phyloP scores from a whole-genome alignment of 257 asterid genomes.

The Mentha longifolia region DNA sequence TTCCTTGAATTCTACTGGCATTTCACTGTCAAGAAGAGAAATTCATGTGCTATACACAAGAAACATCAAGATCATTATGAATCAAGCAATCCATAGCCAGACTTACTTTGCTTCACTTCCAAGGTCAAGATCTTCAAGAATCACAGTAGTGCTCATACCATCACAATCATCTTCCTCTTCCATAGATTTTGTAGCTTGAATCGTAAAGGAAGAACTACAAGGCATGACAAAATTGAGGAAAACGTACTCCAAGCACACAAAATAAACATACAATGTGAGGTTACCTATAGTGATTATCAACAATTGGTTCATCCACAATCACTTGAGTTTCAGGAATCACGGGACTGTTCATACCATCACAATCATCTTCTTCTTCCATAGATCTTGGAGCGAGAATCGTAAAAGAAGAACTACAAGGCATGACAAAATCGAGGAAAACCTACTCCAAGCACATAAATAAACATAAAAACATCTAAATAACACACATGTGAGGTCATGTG shows the following conservation, averaged over 20 bases:
- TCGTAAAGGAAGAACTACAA: no score
- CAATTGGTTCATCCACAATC: no score
- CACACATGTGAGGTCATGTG: no score
- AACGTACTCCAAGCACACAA: no score
- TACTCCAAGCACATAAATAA: background rate
- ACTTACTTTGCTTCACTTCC: background rate
- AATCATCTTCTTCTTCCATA: no score
- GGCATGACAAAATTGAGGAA: no score
- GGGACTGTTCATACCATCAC: no score
- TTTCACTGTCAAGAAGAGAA: slow-evolving; percentile 10
- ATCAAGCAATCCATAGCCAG: background rate
- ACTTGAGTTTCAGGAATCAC: no score
- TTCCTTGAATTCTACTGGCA: slow-evolving; percentile 12
- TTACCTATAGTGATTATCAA: no score
- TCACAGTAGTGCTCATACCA: background rate
- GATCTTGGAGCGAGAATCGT: background rate
- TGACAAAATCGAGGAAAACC: background rate
- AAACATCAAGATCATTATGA: slow-evolving; percentile 11
- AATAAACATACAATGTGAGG: no score
- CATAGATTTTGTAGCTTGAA: no score
- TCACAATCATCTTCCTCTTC: no score
- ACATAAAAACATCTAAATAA: background rate
- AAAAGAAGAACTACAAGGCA: background rate
- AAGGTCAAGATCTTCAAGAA: background rate
- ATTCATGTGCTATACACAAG: background rate